These are phyloP conservation scores for Catunica adiposa DNA, from an alignment of 2,329 filamentous ascomycete genomes.

Conservation along the genomic window DNA sequence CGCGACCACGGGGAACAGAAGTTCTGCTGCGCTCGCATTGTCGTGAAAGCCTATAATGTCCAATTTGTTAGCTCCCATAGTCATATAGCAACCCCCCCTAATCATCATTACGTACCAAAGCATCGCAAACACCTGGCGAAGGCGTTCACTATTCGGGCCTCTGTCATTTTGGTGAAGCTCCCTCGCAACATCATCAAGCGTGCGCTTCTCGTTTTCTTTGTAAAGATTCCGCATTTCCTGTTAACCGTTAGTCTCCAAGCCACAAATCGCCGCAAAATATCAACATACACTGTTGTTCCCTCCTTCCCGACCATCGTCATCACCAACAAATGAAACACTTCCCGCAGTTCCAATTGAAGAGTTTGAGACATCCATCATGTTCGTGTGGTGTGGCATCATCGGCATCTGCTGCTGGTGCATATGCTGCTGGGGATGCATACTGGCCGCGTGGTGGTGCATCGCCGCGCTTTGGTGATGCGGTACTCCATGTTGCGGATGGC, in stretches of 20 bases:
- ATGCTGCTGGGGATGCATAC: conserved; percentile 11
- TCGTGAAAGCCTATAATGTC: conserved; percentile 46
- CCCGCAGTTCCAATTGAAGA: conserved; percentile 6
- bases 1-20: conserved; percentile 79
- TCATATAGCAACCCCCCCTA: not conserved
- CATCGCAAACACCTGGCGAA: conserved; percentile 78
- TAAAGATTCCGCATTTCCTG: conserved; percentile 60
- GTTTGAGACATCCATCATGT: conserved; percentile 9
- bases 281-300: conserved; percentile 10
- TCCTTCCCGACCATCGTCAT: conserved; percentile 10
- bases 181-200: conserved; percentile 52
- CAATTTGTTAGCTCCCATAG: conserved; percentile 12
- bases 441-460: conserved; percentile 8
- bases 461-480: conserved; percentile 10
- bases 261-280: not conserved
- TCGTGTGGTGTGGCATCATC: conserved; percentile 32
- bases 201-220: conserved; percentile 48
- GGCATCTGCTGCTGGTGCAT: conserved; percentile 23
- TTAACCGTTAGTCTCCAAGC: not conserved
- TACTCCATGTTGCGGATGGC: conserved; percentile 6
- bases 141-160: conserved; percentile 65
- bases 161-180: conserved; percentile 66
- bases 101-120: conserved; percentile 47
- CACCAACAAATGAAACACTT: conserved; percentile 7
- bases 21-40: conserved; percentile 60